Conservation (phyloP, 1,284 basidiomycete species). For the Ceraceosorus guamensis region DNA sequence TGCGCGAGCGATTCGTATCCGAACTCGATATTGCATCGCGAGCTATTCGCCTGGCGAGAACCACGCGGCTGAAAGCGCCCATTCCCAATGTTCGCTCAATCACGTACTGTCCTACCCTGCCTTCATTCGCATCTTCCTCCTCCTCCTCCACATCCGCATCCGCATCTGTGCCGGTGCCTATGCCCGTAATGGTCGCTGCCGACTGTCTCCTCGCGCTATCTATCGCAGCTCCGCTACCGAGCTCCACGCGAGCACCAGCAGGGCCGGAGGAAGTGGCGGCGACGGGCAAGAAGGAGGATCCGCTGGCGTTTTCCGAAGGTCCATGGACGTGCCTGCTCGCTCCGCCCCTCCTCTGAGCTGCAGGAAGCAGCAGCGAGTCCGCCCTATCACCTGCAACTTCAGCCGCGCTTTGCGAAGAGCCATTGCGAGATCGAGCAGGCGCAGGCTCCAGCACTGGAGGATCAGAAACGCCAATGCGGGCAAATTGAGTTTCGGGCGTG, state of each 20-base stretch:
- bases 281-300: constrained; percentile 18
- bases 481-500: no score
- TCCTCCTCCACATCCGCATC: constrained; percentile 11
- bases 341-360: background rate
- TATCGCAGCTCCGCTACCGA: background rate
- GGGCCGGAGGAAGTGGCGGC: background rate
- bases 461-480: no score
- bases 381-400: constrained; percentile 9
- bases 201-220: background rate
- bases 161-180: background rate
- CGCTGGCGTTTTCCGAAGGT: constrained; percentile 20
- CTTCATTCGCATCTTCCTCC: constrained; percentile 31
- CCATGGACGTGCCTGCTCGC: constrained; percentile 14
- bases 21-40: background rate
- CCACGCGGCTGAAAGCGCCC: constrained; percentile 45
- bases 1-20: background rate
- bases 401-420: background rate
- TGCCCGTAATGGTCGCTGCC: background rate
- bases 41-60: constrained; percentile 17
- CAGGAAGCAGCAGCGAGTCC: background rate
- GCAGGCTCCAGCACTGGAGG: background rate
- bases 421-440: constrained; percentile 10
- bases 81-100: constrained; percentile 37
- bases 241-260: background rate
- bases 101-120: constrained; percentile 29